phyloP scores from a whole-genome alignment of 176 grass and related monocot species.

The Cenchrus purpureus region DNA sequence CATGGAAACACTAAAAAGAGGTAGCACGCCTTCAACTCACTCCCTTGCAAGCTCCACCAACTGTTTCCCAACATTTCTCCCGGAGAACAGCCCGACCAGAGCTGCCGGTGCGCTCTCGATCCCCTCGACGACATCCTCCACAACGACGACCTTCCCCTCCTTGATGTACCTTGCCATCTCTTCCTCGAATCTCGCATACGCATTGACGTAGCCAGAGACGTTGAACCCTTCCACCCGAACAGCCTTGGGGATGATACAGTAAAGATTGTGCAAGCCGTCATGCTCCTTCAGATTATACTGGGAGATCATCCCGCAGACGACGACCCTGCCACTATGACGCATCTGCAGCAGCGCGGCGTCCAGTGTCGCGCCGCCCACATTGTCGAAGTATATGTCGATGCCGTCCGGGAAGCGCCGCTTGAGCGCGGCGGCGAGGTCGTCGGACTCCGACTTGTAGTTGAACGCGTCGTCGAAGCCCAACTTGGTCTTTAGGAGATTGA shows the following conservation, averaged over 20 bases:
- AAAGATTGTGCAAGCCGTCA: slow-evolving; percentile 50
- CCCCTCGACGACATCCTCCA: slow-evolving; percentile 62
- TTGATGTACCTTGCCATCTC: slow-evolving; percentile 40
- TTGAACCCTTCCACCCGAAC: slow-evolving; percentile 52
- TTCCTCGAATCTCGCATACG: slow-evolving; percentile 50
- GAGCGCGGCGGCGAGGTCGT: slow-evolving; percentile 41
- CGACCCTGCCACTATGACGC: slow-evolving; percentile 37
- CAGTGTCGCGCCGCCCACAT: slow-evolving; percentile 49
- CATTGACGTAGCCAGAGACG: background rate
- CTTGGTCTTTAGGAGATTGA: slow-evolving; percentile 50
- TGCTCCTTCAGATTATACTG: slow-evolving; percentile 54
- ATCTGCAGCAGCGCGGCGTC: slow-evolving; percentile 59
- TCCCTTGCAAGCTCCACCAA: slow-evolving; percentile 40
- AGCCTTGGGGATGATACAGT: slow-evolving; percentile 35
- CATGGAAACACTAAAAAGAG: too few relatives aligned
- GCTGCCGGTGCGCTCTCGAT: slow-evolving; percentile 58
- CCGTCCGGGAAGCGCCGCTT: slow-evolving; percentile 54
- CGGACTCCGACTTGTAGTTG: slow-evolving; percentile 60
- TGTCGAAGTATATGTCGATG: slow-evolving; percentile 77
- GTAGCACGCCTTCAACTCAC: background rate
- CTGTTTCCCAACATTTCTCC: slow-evolving; percentile 67
- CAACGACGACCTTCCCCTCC: slow-evolving; percentile 44
- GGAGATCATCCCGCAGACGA: slow-evolving; percentile 62
- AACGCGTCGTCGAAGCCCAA: slow-evolving; percentile 66
- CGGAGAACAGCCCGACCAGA: slow-evolving; percentile 53